Base-by-base conservation (phyloP, 2,329 filamentous ascomycete genomes). In the Coniochaeta pulveracea region DNA sequence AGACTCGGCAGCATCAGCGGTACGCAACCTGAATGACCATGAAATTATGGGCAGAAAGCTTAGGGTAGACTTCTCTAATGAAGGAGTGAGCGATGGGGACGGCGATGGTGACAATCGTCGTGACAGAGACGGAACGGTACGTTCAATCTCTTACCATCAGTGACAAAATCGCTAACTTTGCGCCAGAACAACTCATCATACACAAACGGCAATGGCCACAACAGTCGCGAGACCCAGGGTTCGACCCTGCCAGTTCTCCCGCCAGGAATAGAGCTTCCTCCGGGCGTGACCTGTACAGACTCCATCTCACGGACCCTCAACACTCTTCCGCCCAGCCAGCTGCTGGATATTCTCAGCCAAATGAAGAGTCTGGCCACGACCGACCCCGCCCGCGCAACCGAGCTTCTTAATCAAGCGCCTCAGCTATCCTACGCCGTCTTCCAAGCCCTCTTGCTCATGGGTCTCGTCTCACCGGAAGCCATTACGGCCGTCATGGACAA, bases 341-440 rank as follows among this genome's bases (percentile, higher is more conserved):
- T 98, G 3, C 81, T 96, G 45, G 89, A 95, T 45, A 88, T 95
- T 37, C 74, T 98, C 39, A 77, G 80, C 7, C 88, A 96, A 55
- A 93, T 96, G 84, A 96, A 96, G 60, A 74, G 78, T 3, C 67
- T 96, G 10, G 85, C 85, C n/a, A 74, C 76, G 33, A 74, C 70
- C 16, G 86, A 96, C 46, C 86, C 89, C 3, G 69, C 72, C 14
- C 82, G 85, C 50, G 88, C 88, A 4, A 86, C 80, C 0, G 85
- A 93, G 50, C 75, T 96, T 25, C 73, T 98, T 26, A 71, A 80
- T 40, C 81, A 89, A 60, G 86, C 88, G 2, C 91, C 91, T 0
- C 91, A 98, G 58, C 76, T 98, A 27, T 77, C 85, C 4, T 96
- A 93, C 49, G 91, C 91, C 37, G 81, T 96, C 43, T 96, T 96